Percentiles rank a stretch among this genome's conserved stretches.
phyloP scores from a whole-genome alignment of 768 basidiomycete species.

The Lactarius pseudohatsudake region DNA sequence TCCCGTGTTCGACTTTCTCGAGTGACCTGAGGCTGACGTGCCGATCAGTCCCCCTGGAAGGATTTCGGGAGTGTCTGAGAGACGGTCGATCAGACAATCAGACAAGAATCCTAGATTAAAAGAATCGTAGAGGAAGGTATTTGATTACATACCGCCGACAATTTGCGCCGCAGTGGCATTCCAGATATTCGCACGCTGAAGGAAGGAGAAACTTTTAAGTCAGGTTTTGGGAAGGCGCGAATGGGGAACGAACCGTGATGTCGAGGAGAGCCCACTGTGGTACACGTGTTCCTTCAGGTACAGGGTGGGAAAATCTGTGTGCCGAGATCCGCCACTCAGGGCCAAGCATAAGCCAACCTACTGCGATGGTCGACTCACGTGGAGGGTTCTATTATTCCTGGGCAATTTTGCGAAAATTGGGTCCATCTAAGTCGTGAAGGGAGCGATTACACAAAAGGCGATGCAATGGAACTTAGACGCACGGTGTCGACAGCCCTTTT shows the following conservation, averaged over 20 bases:
- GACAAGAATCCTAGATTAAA: too few species aligned
- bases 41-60: not conserved
- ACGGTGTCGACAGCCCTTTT: not conserved
- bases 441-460: not conserved
- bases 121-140: too few species aligned
- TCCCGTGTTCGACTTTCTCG: too few species aligned
- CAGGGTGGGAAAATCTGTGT: constrained; percentile 11
- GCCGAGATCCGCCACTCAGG: not conserved
- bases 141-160: constrained; percentile 6
- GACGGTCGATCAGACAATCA: not conserved
- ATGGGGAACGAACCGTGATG: constrained; percentile 4
- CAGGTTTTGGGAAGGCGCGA: not conserved
- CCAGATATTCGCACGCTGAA: constrained; percentile 8
- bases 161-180: not conserved
- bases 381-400: not conserved
- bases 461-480: not conserved
- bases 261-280: constrained; percentile 20
- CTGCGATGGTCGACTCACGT: not conserved
- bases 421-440: not conserved
- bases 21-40: not conserved
- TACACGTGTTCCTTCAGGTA: constrained; percentile 17
- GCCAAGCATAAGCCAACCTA: not conserved
- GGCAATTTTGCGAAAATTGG: not conserved
- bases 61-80: constrained; percentile 5
- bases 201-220: not conserved